Evolutionary conservation across 768 basidiomycete genomes (phyloP).

Genomic region (Rhodotorula paludigena): DNA sequence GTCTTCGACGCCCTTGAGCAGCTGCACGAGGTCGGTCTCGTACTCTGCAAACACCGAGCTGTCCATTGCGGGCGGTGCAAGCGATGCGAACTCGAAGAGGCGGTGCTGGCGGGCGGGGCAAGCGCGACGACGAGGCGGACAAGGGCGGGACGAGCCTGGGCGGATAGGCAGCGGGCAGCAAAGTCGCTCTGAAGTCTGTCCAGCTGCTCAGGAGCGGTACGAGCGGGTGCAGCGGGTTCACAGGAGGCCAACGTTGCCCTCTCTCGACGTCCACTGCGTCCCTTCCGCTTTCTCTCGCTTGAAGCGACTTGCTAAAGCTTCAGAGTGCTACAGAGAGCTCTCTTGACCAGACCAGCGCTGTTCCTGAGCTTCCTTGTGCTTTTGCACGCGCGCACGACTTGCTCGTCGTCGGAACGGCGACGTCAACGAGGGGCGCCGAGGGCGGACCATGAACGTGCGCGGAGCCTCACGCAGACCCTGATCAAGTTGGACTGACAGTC

Average conservation of each 20-base stretch:
- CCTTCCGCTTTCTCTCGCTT: too few relatives aligned
- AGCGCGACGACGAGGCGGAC: background rate
- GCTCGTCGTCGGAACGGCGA: background rate
- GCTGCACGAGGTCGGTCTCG: conserved; percentile 83
- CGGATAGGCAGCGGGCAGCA: too few relatives aligned
- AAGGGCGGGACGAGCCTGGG: background rate
- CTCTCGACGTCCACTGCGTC: too few relatives aligned
- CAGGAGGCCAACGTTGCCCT: too few relatives aligned
- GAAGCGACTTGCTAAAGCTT: too few relatives aligned
- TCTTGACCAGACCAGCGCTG: too few relatives aligned
- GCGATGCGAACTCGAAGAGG: background rate
- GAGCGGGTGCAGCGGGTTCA: too few relatives aligned
- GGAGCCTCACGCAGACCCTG: background rate
- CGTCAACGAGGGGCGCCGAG: background rate
- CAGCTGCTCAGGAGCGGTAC: too few relatives aligned
- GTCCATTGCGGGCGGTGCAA: conserved; percentile 41
- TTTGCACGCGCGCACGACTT: too few relatives aligned
- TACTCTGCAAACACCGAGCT: conserved; percentile 51
- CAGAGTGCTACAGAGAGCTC: too few relatives aligned
- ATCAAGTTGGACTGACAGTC: background rate
- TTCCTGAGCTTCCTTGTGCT: too few relatives aligned
- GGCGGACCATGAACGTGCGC: conserved; percentile 23
- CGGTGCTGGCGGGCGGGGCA: background rate
- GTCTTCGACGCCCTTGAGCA: conserved; percentile 65
- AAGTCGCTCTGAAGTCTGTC: too few relatives aligned